Percentiles rank a stretch among this genome's conserved stretches.
phyloP scores from a whole-genome alignment of 208 protist species.

The Trypanosoma melophagium region DNA sequence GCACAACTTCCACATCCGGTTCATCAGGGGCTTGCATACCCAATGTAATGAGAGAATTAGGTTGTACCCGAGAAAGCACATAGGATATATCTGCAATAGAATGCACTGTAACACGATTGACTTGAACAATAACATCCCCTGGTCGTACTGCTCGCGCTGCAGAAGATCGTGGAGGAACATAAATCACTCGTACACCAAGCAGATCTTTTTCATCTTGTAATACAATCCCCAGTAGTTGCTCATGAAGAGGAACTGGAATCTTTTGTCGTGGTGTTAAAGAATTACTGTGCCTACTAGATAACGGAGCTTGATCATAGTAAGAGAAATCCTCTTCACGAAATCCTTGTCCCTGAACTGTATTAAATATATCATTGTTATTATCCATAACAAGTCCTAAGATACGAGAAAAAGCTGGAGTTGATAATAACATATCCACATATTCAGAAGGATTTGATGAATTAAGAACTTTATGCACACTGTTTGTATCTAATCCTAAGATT shows the following conservation, averaged over 20 bases:
- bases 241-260: conserved; percentile 9
- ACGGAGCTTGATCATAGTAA: background rate
- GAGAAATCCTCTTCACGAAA: background rate
- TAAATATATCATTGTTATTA: conserved; percentile 9
- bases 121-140: conserved; percentile 22
- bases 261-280: background rate
- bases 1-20: conserved; percentile 8
- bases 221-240: conserved; percentile 7
- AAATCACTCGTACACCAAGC: conserved; percentile 11
- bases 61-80: conserved; percentile 16
- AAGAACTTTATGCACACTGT: conserved; percentile 3
- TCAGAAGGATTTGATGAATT: background rate
- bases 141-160: conserved; percentile 5
- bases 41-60: conserved; percentile 8
- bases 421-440: conserved; percentile 8
- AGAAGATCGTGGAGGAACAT: conserved; percentile 6
- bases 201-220: conserved; percentile 13
- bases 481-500: conserved; percentile 5
- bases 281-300: background rate
- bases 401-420: conserved; percentile 19
- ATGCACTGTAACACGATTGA: conserved; percentile 22
- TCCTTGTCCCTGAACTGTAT: conserved; percentile 3
- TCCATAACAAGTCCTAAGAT: conserved; percentile 9
- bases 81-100: conserved; percentile 22
- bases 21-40: background rate